phyloP scores from a whole-genome alignment of 2,329 filamentous ascomycete genomes.

The Aspergillus sp. region DNA sequence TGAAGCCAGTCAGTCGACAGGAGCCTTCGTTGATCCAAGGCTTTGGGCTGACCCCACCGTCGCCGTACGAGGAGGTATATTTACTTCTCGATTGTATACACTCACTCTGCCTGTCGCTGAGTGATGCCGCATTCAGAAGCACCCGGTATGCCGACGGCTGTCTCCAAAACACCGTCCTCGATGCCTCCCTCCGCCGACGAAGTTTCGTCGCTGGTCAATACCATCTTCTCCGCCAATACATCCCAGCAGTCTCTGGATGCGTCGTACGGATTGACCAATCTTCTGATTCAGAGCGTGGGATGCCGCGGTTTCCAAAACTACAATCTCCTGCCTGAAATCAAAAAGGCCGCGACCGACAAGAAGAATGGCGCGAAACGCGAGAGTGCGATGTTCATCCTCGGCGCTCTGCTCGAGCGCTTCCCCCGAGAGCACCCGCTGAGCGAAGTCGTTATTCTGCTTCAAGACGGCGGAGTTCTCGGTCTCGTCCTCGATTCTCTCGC shows the following conservation, averaged over 20 bases:
- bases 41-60: neutral
- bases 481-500: constrained; percentile 74
- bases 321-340: constrained; percentile 53
- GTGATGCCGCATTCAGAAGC: constrained; percentile 41
- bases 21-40: no score
- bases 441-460: constrained; percentile 73
- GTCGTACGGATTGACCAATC: constrained; percentile 54
- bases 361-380: constrained; percentile 80
- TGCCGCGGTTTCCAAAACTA: constrained; percentile 54
- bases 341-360: constrained; percentile 82
- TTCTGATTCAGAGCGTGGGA: constrained; percentile 56
- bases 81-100: constrained; percentile 5
- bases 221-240: constrained; percentile 59
- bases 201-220: constrained; percentile 54
- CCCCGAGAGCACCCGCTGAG: constrained; percentile 65
- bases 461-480: constrained; percentile 64
- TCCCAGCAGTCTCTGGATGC: constrained; percentile 61
- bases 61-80: neutral
- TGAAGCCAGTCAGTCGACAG: no score
- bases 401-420: constrained; percentile 86
- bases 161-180: constrained; percentile 37
- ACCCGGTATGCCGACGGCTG: constrained; percentile 37
- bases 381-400: constrained; percentile 88
- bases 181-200: constrained; percentile 56
- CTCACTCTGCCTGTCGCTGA: constrained; percentile 2